phyloP scores from a whole-genome alignment of 2,329 filamentous ascomycete genomes.

The Stylonectria norvegica region DNA sequence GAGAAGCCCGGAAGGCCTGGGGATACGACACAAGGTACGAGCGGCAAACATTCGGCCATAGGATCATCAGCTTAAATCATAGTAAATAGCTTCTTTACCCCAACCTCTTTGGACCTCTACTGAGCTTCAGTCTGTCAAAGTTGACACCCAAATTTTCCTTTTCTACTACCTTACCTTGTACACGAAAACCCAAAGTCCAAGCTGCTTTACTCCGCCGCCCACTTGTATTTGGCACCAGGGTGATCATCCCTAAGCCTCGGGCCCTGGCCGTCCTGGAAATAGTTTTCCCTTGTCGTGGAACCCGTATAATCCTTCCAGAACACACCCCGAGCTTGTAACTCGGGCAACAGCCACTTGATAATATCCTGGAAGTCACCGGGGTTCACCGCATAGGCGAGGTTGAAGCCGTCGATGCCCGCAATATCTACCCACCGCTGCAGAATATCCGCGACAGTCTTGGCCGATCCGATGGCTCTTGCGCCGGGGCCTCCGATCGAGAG shows the following conservation, averaged over 20 bases:
- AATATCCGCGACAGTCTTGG: constrained; percentile 15
- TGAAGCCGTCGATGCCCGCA: constrained; percentile 16
- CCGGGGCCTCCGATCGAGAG: constrained; percentile 43
- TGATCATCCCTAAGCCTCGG: constrained; percentile 6
- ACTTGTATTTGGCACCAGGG: constrained; percentile 6
- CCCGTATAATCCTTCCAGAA: constrained; percentile 5
- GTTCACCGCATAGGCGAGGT: constrained; percentile 12
- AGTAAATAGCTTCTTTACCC: too few relatives aligned
- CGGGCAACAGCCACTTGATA: constrained; percentile 11
- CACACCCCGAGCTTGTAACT: constrained; percentile 6
- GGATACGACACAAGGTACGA: too few relatives aligned
- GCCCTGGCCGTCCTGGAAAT: background rate
- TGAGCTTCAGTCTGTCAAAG: too few relatives aligned
- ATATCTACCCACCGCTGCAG: constrained; percentile 14
- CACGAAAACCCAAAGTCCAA: too few relatives aligned
- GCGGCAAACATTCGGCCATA: too few relatives aligned
- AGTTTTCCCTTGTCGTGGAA: constrained; percentile 7
- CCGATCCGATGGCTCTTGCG: constrained; percentile 11
- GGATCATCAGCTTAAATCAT: too few relatives aligned
- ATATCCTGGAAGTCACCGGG: constrained; percentile 14
- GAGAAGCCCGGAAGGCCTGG: too few relatives aligned
- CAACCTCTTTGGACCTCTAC: too few relatives aligned
- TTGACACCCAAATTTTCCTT: background rate
- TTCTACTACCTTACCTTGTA: background rate
- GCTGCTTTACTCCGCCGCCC: background rate